Evolutionary conservation across 2,329 filamentous ascomycete species (phyloP).

Genomic region (Capronia americana): DNA sequence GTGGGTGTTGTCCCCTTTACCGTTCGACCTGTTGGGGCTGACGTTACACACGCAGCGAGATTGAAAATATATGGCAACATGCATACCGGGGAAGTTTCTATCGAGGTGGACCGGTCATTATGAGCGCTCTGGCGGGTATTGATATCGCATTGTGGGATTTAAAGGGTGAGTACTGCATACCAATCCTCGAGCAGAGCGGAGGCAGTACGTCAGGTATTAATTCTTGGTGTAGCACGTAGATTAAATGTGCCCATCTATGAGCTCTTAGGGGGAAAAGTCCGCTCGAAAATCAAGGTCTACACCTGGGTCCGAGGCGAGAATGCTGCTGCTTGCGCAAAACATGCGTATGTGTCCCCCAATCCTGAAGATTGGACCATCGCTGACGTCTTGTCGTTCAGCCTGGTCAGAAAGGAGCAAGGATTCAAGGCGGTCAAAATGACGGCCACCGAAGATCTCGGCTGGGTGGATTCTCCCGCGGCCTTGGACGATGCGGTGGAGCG

Average conservation of each 20-base stretch:
- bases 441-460: constrained; percentile 18
- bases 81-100: constrained; percentile 19
- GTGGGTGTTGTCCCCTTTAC: constrained; percentile 15
- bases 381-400: constrained; percentile 15
- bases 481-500: constrained; percentile 18
- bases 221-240: constrained; percentile 14
- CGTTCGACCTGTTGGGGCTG: not conserved
- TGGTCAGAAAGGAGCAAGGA: constrained; percentile 15
- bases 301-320: constrained; percentile 18
- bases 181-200: constrained; percentile 14
- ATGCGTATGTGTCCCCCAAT: constrained; percentile 11
- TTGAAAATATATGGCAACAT: constrained; percentile 20
- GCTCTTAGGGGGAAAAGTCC: constrained; percentile 12
- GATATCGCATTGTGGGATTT: constrained; percentile 19
- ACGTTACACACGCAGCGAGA: constrained; percentile 15
- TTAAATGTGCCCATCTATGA: constrained; percentile 20
- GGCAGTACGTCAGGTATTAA: constrained; percentile 6
- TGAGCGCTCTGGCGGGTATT: constrained; percentile 18
- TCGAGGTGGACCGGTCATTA: constrained; percentile 19
- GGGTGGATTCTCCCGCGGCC: constrained; percentile 17
- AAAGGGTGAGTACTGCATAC: constrained; percentile 9
- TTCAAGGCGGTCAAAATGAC: constrained; percentile 17
- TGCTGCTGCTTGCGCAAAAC: constrained; percentile 16
- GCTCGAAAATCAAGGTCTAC: constrained; percentile 20
- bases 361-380: constrained; percentile 7